Evolutionary conservation across 805 yeast species (phyloP), one percentile per base, ranked within the genome.

Genomic region (Saturnispora hagleri): DNA sequence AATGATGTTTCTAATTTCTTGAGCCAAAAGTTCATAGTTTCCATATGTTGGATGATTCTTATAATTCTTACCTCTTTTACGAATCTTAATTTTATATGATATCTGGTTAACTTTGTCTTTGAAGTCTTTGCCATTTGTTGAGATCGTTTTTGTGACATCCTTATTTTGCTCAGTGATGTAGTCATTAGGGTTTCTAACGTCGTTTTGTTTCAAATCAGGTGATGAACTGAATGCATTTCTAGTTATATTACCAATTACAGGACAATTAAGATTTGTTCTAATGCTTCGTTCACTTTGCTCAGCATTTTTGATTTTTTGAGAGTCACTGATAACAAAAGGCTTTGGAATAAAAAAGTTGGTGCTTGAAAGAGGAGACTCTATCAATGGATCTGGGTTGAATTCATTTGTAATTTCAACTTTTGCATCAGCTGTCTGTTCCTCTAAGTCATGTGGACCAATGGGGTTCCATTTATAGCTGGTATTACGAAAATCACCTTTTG

Each of bases 1-100:
- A 27, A 73, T 57, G 20, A 60, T 57, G 15, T 62, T 60, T 46
- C 55, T 58, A 26, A 76, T 74, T 6, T 69, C 76, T 36, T 62
- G 62, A 41, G 63, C 63, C 6, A 74, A 69, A 1, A 62, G 55
- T 1, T 67, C 67, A 45, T 68, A 70, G 27, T 68, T 63, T 5
- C 58, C 61, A 41, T 43, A 55, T 15, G 66, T 62, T 26, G 62
- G 63, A 50, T 63, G 62, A 20, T 43, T 47, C 35, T 47, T 51
- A 20, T 9, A 31, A 7, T 53, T 57, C 43, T 58, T 63, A 10
- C 50, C 47, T 22, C 57, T 59, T 47, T 58, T 57, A 51, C 64
- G 58, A n/a, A 66, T 61, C 47, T 58, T 61, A 45, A 66, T 64
- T 46, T 62, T 61, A 47, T 60, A 63, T 3, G 64, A 52, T 7